Conservation (phyloP, 352 stramenopile species). For the Pythium utonaiense region DNA sequence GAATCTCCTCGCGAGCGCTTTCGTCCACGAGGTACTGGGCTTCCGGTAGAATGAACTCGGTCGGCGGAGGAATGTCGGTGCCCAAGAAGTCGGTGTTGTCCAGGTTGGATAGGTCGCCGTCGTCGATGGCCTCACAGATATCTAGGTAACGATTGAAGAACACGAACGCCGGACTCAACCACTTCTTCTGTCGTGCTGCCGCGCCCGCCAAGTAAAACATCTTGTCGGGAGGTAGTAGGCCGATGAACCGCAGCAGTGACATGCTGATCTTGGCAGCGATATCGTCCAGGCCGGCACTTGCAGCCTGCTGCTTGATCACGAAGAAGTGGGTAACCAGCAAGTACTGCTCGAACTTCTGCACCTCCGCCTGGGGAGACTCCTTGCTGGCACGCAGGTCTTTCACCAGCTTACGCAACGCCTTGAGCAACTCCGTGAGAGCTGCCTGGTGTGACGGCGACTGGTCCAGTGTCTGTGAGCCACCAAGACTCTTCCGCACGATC, state of each 20-base stretch:
- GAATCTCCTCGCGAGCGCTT: conserved; percentile 88
- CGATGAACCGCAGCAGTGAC: conserved; percentile 88
- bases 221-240: conserved; percentile 90
- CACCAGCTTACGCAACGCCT: conserved; percentile 46
- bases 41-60: conserved; percentile 72
- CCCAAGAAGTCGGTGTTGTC: conserved; percentile 94
- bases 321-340: conserved; percentile 79
- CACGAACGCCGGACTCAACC: conserved; percentile 91
- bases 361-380: conserved; percentile 40
- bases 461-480: conserved; percentile 43
- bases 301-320: conserved; percentile 63
- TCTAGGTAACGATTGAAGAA: conserved; percentile 95
- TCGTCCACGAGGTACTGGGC: conserved; percentile 80
- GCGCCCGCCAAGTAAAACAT: conserved; percentile 91
- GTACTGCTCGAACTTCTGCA: conserved; percentile 77
- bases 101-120: conserved; percentile 74
- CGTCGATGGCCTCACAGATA: conserved; percentile 93
- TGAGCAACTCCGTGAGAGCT: conserved; percentile 60
- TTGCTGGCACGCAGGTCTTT: conserved; percentile 68
- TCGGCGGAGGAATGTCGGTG: conserved; percentile 88
- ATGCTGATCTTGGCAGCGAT: conserved; percentile 79
- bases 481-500: conserved; percentile 54
- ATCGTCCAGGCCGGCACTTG: conserved; percentile 54
- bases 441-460: conserved; percentile 37
- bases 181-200: conserved; percentile 81